A percentile compares a stretch with the other conserved stretches of the same genome.
These are phyloP conservation scores for Agaricales sp. DNA, from an alignment of 1,284 basidiomycete genomes.

Conservation along the genomic window DNA sequence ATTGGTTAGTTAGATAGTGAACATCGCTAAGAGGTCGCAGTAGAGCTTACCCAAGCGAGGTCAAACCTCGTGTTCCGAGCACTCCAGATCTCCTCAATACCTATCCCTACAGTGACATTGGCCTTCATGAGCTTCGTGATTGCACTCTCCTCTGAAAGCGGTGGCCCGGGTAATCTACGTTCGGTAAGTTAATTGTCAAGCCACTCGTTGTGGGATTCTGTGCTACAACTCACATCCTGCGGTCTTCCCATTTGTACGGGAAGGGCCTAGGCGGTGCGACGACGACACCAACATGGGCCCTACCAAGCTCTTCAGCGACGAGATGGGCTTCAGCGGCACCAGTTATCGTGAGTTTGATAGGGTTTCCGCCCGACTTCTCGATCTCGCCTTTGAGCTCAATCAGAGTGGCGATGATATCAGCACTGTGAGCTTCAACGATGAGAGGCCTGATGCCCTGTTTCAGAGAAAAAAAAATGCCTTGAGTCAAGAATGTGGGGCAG, in stretches of 20 bases:
- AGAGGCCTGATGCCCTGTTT: slow-evolving; percentile 30
- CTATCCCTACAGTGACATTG: slow-evolving; percentile 63
- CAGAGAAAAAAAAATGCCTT: slow-evolving; percentile 5
- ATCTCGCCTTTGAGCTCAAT: slow-evolving; percentile 56
- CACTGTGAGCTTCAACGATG: slow-evolving; percentile 54
- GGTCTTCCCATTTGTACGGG: slow-evolving; percentile 53
- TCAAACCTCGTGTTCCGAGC: slow-evolving; percentile 66
- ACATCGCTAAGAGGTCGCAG: not conserved
- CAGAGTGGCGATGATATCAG: slow-evolving; percentile 66
- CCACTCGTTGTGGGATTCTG: slow-evolving; percentile 24
- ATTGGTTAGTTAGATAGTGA: slow-evolving; percentile 3
- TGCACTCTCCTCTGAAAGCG: slow-evolving; percentile 47
- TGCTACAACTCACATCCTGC: slow-evolving; percentile 38
- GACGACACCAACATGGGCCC: slow-evolving; percentile 58
- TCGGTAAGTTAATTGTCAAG: slow-evolving; percentile 11
- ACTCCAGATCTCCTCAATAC: slow-evolving; percentile 47
- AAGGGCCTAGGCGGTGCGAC: slow-evolving; percentile 49
- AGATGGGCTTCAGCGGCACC: slow-evolving; percentile 63
- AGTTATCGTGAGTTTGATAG: slow-evolving; percentile 39
- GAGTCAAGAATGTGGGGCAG: not conserved
- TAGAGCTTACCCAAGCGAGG: slow-evolving; percentile 44
- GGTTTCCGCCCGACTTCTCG: slow-evolving; percentile 30
- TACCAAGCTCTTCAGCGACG: slow-evolving; percentile 57
- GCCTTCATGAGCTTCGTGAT: slow-evolving; percentile 41
- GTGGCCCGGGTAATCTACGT: slow-evolving; percentile 55